phyloP scores from a whole-genome alignment of 306 rosid genomes.

The Prosopis cineraria region DNA sequence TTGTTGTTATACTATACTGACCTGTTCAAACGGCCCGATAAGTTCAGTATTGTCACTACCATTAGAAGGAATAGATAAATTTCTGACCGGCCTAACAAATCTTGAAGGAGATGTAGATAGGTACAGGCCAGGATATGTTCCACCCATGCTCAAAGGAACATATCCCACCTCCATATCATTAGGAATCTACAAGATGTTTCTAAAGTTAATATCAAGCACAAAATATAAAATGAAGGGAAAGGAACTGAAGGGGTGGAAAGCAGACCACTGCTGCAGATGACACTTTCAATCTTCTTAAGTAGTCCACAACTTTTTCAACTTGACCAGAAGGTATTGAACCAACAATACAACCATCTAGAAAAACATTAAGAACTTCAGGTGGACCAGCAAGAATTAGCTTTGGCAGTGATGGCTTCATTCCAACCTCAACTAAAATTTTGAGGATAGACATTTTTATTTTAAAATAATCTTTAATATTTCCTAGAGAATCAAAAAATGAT shows the following conservation, averaged over 20 bases:
- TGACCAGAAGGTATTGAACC: constrained; percentile 66
- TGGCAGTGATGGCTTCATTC: constrained; percentile 71
- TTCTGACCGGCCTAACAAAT: constrained; percentile 89
- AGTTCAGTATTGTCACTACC: constrained; percentile 70
- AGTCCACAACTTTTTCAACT: constrained; percentile 86
- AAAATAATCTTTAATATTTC: constrained; percentile 61
- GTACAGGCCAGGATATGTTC: constrained; percentile 93
- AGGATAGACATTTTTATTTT: constrained; percentile 55
- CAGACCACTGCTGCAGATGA: constrained; percentile 65
- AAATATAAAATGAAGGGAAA: constrained; percentile 7
- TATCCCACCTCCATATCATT: constrained; percentile 91
- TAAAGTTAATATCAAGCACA: constrained; percentile 33
- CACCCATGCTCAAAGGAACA: constrained; percentile 85
- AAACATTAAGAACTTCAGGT: constrained; percentile 73
- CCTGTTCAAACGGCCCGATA: constrained; percentile 99
- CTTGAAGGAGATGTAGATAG: constrained; percentile 78
- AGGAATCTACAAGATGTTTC: constrained; percentile 66
- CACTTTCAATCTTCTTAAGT: constrained; percentile 72
- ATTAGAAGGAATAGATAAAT: constrained; percentile 59
- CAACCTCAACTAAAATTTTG: constrained; percentile 56
- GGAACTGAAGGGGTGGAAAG: neutral
- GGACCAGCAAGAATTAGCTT: constrained; percentile 72
- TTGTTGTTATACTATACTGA: constrained; percentile 36
- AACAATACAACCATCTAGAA: constrained; percentile 82
- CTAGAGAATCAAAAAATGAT: constrained; percentile 77